phyloP scores from a whole-genome alignment of 2,329 filamentous ascomycete species.

The Simplicillium sp. region DNA sequence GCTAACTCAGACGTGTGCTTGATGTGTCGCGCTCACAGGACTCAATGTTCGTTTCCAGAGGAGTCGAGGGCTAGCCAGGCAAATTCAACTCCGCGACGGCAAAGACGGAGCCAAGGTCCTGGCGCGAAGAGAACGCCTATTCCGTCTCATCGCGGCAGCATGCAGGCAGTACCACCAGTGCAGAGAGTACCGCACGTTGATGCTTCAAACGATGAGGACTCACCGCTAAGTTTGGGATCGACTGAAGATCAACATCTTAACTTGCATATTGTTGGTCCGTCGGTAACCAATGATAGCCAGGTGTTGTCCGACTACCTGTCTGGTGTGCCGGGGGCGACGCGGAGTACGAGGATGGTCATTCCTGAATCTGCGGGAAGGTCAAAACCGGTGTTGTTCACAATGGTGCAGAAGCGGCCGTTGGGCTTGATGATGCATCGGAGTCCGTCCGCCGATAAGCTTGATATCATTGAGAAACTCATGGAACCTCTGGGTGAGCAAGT shows the following conservation, averaged over 20 bases:
- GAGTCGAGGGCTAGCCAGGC: slow-evolving; percentile 14
- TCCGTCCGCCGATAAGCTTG: slow-evolving; percentile 35
- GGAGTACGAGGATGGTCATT: slow-evolving; percentile 18
- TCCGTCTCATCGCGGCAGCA: not conserved
- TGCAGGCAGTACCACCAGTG: not conserved
- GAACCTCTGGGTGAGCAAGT: slow-evolving; percentile 43
- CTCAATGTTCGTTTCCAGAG: slow-evolving; percentile 45
- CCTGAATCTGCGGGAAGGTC: slow-evolving; percentile 20
- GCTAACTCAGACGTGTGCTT: slow-evolving; percentile 41
- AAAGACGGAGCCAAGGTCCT: not conserved
- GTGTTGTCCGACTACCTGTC: slow-evolving; percentile 49
- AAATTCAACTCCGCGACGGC: not conserved
- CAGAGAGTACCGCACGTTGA: not conserved
- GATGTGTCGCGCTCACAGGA: slow-evolving; percentile 48
- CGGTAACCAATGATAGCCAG: slow-evolving; percentile 49
- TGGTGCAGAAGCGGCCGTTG: slow-evolving; percentile 34
- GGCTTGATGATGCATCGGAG: slow-evolving; percentile 27
- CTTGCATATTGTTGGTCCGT: slow-evolving; percentile 49
- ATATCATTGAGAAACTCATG: slow-evolving; percentile 48
- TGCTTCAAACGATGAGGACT: slow-evolving; percentile 9
- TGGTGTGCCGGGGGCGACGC: slow-evolving; percentile 17
- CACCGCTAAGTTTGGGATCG: slow-evolving; percentile 18
- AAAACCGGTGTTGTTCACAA: slow-evolving; percentile 34
- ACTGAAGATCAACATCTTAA: slow-evolving; percentile 28
- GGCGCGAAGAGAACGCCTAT: not conserved